phyloP scores from a whole-genome alignment of 2,329 filamentous ascomycete species.

The Endothia cerciana region DNA sequence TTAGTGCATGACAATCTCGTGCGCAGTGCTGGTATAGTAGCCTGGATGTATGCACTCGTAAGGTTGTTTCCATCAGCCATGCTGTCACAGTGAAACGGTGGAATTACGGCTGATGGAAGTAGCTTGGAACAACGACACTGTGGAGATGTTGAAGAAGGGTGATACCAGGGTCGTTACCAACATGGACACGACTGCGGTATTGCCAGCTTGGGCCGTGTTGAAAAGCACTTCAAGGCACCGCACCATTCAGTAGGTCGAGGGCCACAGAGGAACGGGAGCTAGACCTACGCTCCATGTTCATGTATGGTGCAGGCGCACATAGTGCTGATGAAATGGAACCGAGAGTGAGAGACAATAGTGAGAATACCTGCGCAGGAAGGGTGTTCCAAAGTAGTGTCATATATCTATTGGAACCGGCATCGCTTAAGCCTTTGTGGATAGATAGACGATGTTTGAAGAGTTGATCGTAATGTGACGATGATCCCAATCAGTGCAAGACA shows the following conservation, averaged over 20 bases:
- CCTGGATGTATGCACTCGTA: not conserved
- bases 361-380: not conserved
- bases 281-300: not conserved
- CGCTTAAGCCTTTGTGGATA: not conserved
- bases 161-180: not conserved
- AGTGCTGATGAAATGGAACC: not conserved
- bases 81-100: not conserved
- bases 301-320: not conserved
- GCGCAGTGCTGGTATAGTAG: not conserved
- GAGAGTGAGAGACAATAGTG: not conserved
- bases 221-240: not conserved
- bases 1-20: not conserved
- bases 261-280: not conserved
- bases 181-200: not conserved
- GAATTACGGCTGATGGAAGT: not conserved
- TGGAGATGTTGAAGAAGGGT: not conserved
- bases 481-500: not conserved
- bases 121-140: not conserved
- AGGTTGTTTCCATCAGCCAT: not conserved
- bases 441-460: not conserved
- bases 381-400: not conserved
- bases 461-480: not conserved
- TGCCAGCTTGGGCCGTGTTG: not conserved
- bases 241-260: not conserved
- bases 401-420: not conserved